Percentiles rank a stretch among this genome's conserved stretches.
These are phyloP conservation scores for Brachypodium distachyon DNA, from an alignment of 202 grass and related monocot genomes.

Conservation along the genomic window DNA sequence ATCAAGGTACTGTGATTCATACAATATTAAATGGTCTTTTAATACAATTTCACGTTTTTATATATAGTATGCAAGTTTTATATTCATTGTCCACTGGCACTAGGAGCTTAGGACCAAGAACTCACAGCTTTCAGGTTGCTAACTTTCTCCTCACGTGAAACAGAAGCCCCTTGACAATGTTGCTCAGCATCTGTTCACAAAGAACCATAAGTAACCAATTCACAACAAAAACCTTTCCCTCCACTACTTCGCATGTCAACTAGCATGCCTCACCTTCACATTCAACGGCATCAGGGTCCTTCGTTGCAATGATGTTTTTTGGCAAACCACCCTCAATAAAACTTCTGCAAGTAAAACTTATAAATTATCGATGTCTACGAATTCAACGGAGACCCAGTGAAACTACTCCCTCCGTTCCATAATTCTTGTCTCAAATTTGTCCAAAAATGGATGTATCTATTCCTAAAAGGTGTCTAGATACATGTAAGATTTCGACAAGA, in stretches of 20 bases:
- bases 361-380: background rate
- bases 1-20: background rate
- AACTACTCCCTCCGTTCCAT: no score
- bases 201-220: background rate
- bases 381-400: background rate
- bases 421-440: no score
- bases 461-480: no score
- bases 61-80: constrained; percentile 5
- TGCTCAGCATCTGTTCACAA: constrained; percentile 68
- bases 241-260: background rate
- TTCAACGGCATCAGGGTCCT: constrained; percentile 69
- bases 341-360: constrained; percentile 32
- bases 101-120: constrained; percentile 20
- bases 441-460: no score
- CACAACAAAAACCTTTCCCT: background rate
- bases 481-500: no score
- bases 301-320: constrained; percentile 33
- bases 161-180: constrained; percentile 67
- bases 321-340: constrained; percentile 33
- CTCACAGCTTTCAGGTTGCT: constrained; percentile 89
- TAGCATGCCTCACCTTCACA: constrained; percentile 56
- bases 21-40: background rate
- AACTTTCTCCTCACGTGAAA: constrained; percentile 86
- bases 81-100: background rate
- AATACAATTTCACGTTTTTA: constrained; percentile 1